These are phyloP conservation scores for Pythium scleroteichum DNA, from an alignment of 352 stramenopile genomes.

Conservation along the genomic window DNA sequence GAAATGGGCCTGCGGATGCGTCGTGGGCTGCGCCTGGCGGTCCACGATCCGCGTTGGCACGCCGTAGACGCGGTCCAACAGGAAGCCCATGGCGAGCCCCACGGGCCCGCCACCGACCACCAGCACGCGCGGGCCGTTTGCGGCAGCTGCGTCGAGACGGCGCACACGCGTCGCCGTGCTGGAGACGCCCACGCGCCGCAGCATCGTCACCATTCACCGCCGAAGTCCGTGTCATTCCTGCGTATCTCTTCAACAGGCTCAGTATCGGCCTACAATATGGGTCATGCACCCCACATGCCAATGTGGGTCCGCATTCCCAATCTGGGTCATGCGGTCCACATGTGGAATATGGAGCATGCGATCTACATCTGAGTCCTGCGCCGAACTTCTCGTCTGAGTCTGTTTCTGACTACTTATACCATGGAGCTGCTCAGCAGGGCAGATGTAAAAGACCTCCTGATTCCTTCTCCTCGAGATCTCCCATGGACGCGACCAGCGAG, in stretches of 20 bases:
- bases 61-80: constrained; percentile 74
- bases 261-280: not conserved
- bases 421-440: not conserved
- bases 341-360: not conserved
- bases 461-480: not conserved
- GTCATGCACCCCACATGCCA: not conserved
- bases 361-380: constrained; percentile 20
- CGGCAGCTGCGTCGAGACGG: constrained; percentile 5
- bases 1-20: constrained; percentile 94
- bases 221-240: constrained; percentile 22
- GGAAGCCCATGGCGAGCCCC: constrained; percentile 58
- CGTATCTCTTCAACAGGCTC: constrained; percentile 36
- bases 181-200: not conserved
- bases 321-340: not conserved
- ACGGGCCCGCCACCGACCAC: constrained; percentile 78
- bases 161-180: constrained; percentile 1
- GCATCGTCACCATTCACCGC: not conserved
- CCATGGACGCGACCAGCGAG: constrained; percentile 6
- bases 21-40: constrained; percentile 66
- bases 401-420: constrained; percentile 8
- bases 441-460: not conserved
- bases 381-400: constrained; percentile 11
- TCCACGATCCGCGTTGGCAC: constrained; percentile 77
- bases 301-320: not conserved
- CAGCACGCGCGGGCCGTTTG: constrained; percentile 43